phyloP scores from a whole-genome alignment of 495 filamentous ascomycete genomes.

The Tuber calosporum region DNA sequence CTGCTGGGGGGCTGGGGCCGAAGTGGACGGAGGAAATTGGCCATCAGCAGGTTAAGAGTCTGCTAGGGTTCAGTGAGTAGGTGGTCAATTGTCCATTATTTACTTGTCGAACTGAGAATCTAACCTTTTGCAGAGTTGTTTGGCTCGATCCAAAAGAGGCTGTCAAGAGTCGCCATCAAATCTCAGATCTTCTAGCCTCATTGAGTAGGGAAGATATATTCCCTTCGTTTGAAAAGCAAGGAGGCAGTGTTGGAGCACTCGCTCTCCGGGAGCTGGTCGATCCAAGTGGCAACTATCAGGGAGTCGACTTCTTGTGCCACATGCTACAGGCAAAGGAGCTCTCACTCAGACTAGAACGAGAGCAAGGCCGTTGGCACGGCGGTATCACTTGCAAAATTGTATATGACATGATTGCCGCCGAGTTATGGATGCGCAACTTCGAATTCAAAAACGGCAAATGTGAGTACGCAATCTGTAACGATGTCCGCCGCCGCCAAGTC shows the following conservation, averaged over 20 bases:
- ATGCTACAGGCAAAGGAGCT: not conserved
- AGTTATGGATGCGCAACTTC: not conserved
- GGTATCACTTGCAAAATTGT: not conserved
- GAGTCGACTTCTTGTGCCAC: not conserved
- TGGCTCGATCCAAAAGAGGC: constrained; percentile 1
- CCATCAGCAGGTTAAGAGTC: not conserved
- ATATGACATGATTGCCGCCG: not conserved
- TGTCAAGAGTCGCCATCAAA: not conserved
- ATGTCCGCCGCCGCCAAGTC: not conserved
- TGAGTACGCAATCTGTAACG: not conserved
- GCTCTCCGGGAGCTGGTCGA: not conserved
- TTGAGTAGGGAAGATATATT: not conserved
- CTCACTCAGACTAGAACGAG: constrained; percentile 1
- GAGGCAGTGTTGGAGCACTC: not conserved
- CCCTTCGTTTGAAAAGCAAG: not conserved
- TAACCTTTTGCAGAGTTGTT: not conserved
- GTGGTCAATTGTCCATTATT: not conserved
- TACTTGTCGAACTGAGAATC: not conserved
- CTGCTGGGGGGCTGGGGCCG: not conserved
- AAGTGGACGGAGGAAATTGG: not conserved
- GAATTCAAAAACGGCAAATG: not conserved
- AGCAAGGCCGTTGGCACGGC: not conserved
- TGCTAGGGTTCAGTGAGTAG: not conserved
- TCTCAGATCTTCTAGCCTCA: not conserved
- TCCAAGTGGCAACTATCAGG: not conserved